Base-by-base conservation (phyloP, 1,139 yeast genomes). In the Candida sojae region DNA sequence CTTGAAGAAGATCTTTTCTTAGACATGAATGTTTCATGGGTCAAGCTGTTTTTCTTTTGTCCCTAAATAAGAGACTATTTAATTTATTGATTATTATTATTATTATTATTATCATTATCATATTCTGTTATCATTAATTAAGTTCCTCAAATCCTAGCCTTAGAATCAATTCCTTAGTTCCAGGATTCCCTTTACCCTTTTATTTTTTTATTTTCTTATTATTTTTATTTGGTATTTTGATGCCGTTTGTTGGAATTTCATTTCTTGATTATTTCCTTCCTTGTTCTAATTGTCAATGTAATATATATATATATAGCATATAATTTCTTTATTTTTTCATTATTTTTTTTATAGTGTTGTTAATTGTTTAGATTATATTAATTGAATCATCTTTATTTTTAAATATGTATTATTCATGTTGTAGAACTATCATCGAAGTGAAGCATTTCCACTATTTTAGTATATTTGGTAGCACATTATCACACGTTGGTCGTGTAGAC, bases 1-100 rank as follows among this genome's bases (percentile, higher is more conserved):
- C 35, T 50, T 54, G 31, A 53, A 50, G 44, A 53, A 51, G 46
- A 32, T 53, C n/a, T 46, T 47, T 30, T 35, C 47, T 39, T 53
- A 46, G 42, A 26, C 13, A 25, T 32, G n/a, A 17, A 25, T 6
- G 12, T 3, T 39, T 11, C 28, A 8, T 6, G 21, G 25, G 29
- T 39, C 29, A 34, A 30, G 21, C 10, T 21, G n/a, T 30, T 11
- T 32, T 32, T 7, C 4, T 17, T 17, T 17, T 17, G 21, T 11
- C 35, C 29, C 29, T 29, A 8, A 23, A 17, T 23, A 10, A 36
- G 12, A 36, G 39, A 36, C 29, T 11, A 23, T 36, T 36, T 36
- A 36, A 36, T 36, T 36, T 36, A 36, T 36, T 36, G 23, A 36
- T 36, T 34, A 12, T 34, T 34, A 5, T 17, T 34, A 12, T 33